A percentile compares a stretch with the other conserved stretches of the same genome.
phyloP scores from a whole-genome alignment of 164 flowering plant species.

The Cinnamomum micranthum region DNA sequence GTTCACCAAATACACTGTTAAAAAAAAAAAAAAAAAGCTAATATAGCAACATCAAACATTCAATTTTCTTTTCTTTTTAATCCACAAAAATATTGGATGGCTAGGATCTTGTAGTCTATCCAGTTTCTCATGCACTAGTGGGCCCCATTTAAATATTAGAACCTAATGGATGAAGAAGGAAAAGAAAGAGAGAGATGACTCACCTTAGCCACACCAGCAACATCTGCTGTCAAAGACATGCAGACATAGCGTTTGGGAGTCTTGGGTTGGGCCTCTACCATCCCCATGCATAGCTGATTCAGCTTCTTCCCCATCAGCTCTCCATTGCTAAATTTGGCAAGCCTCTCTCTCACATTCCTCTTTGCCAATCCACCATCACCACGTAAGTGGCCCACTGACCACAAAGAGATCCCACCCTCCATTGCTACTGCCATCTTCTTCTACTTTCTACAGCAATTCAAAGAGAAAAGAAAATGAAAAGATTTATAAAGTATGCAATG shows the following conservation, averaged over 20 bases:
- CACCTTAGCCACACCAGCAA: constrained; percentile 54
- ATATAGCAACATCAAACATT: no score
- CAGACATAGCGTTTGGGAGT: constrained; percentile 20
- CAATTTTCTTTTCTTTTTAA: no score
- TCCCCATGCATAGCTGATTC: constrained; percentile 4
- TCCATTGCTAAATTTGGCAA: constrained; percentile 50
- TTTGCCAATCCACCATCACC: constrained; percentile 28
- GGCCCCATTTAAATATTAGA: no score
- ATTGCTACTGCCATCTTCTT: constrained; percentile 33
- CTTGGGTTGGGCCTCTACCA: constrained; percentile 4
- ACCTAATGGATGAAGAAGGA: no score
- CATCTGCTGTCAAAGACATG: constrained; percentile 47
- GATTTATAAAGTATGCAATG: neutral
- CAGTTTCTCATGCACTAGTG: no score
- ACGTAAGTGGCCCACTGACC: constrained; percentile 34
- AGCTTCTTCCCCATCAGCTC: constrained; percentile 75
- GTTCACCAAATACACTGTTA: no score
- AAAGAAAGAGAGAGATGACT: constrained; percentile 2
- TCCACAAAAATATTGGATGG: no score
- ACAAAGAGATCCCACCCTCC: constrained; percentile 47
- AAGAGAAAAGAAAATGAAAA: constrained; percentile 14
- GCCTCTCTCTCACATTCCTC: constrained; percentile 20
- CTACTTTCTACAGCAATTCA: constrained; percentile 6
- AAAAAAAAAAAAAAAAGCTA: no score
- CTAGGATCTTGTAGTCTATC: no score